phyloP scores from a whole-genome alignment of 1,284 basidiomycete species.

The Farysia itapuensis region DNA sequence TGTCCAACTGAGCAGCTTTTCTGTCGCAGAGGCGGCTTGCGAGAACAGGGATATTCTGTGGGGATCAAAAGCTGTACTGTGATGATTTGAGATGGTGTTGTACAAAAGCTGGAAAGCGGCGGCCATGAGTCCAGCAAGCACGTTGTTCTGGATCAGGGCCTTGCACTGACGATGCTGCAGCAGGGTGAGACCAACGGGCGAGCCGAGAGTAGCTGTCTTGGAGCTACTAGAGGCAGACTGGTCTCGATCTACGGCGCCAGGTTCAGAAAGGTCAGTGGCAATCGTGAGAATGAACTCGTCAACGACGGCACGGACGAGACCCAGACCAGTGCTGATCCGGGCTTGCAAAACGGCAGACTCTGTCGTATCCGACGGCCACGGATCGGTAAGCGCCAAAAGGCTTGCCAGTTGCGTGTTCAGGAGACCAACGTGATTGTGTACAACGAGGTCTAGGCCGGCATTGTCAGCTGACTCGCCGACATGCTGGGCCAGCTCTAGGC shows the following conservation, averaged over 20 bases:
- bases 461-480: constrained; percentile 15
- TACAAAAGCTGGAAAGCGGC: constrained; percentile 36
- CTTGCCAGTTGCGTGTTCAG: constrained; percentile 30
- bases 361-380: constrained; percentile 23
- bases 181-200: constrained; percentile 34
- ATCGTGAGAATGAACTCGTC: constrained; percentile 34
- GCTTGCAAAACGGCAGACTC: constrained; percentile 13
- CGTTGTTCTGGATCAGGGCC: constrained; percentile 32
- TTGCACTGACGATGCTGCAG: constrained; percentile 49
- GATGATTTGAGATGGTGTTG: constrained; percentile 23
- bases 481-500: constrained; percentile 36
- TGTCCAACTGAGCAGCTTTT: constrained; percentile 43
- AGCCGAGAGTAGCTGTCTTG: constrained; percentile 24
- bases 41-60: constrained; percentile 27
- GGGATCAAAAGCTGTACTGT: constrained; percentile 1
- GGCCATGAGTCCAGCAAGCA: constrained; percentile 37
- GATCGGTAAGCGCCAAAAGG: constrained; percentile 18
- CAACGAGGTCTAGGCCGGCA: constrained; percentile 10
- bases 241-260: constrained; percentile 5
- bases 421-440: constrained; percentile 19
- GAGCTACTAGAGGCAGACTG: constrained; percentile 6
- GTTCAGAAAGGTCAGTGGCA: constrained; percentile 28
- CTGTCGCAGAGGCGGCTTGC: constrained; percentile 31
- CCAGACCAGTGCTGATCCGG: constrained; percentile 25
- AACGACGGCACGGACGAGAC: constrained; percentile 34